These are phyloP conservation scores for Starmerella powellii DNA, from an alignment of 805 yeast species.

Conservation along the genomic window DNA sequence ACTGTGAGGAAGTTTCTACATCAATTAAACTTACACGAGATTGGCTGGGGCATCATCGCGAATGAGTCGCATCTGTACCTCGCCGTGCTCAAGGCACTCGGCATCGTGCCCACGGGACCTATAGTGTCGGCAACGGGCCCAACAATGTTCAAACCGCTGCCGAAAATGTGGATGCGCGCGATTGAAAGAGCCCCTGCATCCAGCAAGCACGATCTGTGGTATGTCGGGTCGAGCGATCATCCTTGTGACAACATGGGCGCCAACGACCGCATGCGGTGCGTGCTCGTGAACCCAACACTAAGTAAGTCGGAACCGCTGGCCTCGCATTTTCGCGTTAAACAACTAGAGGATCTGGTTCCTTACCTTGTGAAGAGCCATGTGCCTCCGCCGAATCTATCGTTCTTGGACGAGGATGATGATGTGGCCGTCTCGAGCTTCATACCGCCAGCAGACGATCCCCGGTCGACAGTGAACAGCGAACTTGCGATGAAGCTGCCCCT, in stretches of 20 bases:
- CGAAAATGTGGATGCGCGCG: conserved; percentile 22
- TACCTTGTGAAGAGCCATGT: not conserved
- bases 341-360: conserved; percentile 1
- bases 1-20: conserved; percentile 12
- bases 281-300: conserved; percentile 8
- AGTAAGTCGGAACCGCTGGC: conserved; percentile 3
- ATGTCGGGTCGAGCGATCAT: conserved; percentile 19
- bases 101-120: conserved; percentile 14
- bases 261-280: conserved; percentile 9
- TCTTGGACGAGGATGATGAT: not conserved
- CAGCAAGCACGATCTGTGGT: conserved; percentile 19
- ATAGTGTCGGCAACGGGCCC: conserved; percentile 10
- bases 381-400: not conserved
- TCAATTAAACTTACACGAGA: conserved; percentile 7
- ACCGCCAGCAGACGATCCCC: no score
- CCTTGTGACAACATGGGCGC: conserved; percentile 20
- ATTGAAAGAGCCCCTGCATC: conserved; percentile 15
- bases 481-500: no score
- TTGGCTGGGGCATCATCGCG: conserved; percentile 26
- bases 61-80: conserved; percentile 23
- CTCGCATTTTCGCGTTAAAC: conserved; percentile 4
- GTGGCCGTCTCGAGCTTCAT: not conserved
- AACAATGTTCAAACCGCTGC: conserved; percentile 23
- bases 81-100: conserved; percentile 13
- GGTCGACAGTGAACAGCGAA: no score